Percentiles rank a stretch among this genome's conserved stretches.
Evolutionary conservation across 768 basidiomycete genomes (phyloP).

Genomic region (Lactarius hatsudake): DNA sequence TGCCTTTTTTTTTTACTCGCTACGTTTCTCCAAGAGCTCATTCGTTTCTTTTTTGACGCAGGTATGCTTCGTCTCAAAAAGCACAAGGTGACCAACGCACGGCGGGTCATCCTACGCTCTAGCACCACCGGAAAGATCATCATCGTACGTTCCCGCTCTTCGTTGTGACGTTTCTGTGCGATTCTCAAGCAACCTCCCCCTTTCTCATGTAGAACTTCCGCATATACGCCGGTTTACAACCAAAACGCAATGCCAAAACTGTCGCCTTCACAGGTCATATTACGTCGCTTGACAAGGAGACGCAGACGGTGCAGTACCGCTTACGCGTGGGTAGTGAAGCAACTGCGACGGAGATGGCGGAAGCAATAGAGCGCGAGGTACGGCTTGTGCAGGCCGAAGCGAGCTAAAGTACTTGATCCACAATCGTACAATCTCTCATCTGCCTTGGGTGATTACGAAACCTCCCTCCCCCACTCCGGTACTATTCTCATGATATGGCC

Average conservation of each 20-base stretch:
- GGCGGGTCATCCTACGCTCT: conserved; percentile 68
- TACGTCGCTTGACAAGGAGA: conserved; percentile 33
- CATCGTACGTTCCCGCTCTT: conserved; percentile 48
- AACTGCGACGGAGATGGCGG: conserved; percentile 55
- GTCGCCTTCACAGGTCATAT: conserved; percentile 73
- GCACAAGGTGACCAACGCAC: conserved; percentile 56
- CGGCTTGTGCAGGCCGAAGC: conserved; percentile 41
- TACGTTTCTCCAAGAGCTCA: background rate
- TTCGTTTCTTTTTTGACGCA: conserved; percentile 29
- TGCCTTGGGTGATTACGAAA: conserved; percentile 14
- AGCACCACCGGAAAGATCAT: conserved; percentile 72
- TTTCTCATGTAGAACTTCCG: conserved; percentile 64
- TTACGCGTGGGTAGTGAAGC: conserved; percentile 60
- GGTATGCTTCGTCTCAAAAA: conserved; percentile 72
- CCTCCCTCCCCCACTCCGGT: background rate
- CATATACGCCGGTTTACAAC: conserved; percentile 56
- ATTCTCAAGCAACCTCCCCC: background rate
- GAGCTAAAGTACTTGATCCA: conserved; percentile 31
- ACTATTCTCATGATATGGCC: conserved; percentile 2
- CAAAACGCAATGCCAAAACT: conserved; percentile 48
- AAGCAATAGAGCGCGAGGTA: conserved; percentile 61
- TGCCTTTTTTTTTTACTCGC: background rate
- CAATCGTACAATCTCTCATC: conserved; percentile 26
- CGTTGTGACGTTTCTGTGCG: conserved; percentile 8
- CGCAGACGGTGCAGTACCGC: conserved; percentile 56